phyloP scores from a whole-genome alignment of 73 alveolate species.

The Paramecium primaurelia region DNA sequence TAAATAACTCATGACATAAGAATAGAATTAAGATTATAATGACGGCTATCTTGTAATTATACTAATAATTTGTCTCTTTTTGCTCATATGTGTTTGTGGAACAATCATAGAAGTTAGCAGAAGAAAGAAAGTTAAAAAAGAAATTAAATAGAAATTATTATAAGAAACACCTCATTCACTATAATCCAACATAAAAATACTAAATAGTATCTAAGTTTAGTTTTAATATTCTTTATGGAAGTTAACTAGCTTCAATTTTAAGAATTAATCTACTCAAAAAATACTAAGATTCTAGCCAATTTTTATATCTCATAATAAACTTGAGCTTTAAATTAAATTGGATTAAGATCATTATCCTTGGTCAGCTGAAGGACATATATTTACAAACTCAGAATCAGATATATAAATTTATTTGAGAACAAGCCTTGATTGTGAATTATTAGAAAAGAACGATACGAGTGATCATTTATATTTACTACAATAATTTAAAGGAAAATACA shows the following conservation, averaged over 20 bases:
- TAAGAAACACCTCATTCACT: not conserved
- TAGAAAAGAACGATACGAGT: not conserved
- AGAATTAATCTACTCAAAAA: not conserved
- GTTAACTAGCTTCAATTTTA: not conserved
- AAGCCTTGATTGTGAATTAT: not conserved
- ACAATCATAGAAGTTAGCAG: not conserved
- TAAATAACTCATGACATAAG: not conserved
- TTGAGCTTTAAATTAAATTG: not conserved
- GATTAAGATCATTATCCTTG: not conserved
- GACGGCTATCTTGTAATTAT: not conserved
- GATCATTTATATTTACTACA: not conserved
- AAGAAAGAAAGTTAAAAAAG: not conserved
- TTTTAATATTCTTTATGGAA: not conserved
- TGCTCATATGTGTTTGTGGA: not conserved
- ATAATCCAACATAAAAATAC: not conserved
- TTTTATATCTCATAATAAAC: not conserved
- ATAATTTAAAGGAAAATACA: not conserved
- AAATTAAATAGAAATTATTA: not conserved
- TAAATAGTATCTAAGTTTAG: not conserved
- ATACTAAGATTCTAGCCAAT: not conserved
- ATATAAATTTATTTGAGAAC: not conserved
- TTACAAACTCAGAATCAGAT: not conserved
- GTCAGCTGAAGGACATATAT: not conserved
- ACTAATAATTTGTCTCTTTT: not conserved
- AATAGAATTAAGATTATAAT: not conserved